These are phyloP conservation scores for Fusarium caatingaense DNA, from an alignment of 2,329 filamentous ascomycete genomes.

Conservation along the genomic window DNA sequence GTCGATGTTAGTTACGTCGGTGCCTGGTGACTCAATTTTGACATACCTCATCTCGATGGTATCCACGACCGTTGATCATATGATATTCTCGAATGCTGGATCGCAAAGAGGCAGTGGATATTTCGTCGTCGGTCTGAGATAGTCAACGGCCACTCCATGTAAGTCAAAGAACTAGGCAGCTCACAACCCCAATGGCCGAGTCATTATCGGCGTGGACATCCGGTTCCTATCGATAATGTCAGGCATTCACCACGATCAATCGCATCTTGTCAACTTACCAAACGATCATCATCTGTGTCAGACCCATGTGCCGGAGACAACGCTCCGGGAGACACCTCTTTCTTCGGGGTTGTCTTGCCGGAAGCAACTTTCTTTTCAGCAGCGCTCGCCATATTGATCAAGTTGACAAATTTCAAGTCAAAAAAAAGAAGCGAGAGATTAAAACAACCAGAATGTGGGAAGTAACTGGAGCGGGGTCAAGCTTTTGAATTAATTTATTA, in stretches of 20 bases:
- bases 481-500: rapidly evolving
- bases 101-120: conserved; percentile 29
- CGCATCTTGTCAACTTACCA: rapidly evolving
- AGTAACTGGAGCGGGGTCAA: not conserved
- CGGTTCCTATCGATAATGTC: not conserved
- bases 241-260: too few relatives aligned
- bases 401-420: too few relatives aligned
- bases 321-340: rapidly evolving
- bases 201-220: not conserved
- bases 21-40: rapidly evolving
- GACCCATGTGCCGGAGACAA: rapidly evolving
- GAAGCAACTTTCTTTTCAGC: rapidly evolving
- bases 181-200: conserved; percentile 15
- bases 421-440: too few relatives aligned
- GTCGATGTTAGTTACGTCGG: too few relatives aligned
- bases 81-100: conserved; percentile 34
- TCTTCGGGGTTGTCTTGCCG: rapidly evolving
- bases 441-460: too few relatives aligned
- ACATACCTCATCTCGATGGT: conserved; percentile 19
- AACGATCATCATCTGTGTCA: rapidly evolving
- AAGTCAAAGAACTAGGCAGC: too few relatives aligned
- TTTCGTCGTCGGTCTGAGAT: conserved; percentile 15
- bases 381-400: not conserved
- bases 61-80: conserved; percentile 22
- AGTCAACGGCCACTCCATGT: too few relatives aligned